phyloP scores from a whole-genome alignment of 2,329 filamentous ascomycete genomes.

The Talaromyces sp. region DNA sequence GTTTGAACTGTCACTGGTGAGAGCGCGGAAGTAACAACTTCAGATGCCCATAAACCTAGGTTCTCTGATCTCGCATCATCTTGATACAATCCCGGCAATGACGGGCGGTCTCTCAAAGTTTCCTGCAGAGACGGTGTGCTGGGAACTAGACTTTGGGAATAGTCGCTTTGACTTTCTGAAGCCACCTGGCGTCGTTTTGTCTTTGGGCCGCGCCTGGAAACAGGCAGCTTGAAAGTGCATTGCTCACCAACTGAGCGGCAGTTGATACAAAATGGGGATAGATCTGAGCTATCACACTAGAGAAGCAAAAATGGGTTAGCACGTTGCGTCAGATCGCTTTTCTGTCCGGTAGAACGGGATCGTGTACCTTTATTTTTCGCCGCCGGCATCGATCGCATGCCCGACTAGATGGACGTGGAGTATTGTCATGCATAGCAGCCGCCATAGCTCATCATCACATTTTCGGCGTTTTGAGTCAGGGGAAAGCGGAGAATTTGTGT shows the following conservation, averaged over 20 bases:
- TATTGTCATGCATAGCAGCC: background rate
- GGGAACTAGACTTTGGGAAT: background rate
- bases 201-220: constrained; percentile 29
- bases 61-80: background rate
- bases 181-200: background rate
- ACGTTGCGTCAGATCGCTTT: background rate
- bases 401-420: background rate
- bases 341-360: background rate
- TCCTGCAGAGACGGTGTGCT: background rate
- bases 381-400: constrained; percentile 14
- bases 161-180: background rate
- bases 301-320: background rate
- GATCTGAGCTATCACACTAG: constrained; percentile 9
- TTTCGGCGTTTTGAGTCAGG: background rate
- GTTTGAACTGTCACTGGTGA: constrained; percentile 14
- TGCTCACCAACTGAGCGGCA: constrained; percentile 33
- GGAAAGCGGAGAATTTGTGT: background rate
- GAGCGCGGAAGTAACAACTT: constrained; percentile 14
- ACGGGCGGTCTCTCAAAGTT: background rate
- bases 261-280: constrained; percentile 15
- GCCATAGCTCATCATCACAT: background rate
- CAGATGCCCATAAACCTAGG: constrained; percentile 1
- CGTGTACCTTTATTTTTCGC: constrained; percentile 6
- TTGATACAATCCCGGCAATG: background rate
- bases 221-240: constrained; percentile 41